Base-by-base conservation (phyloP, 441 rosid genomes). In the Corymbia calophylla region DNA sequence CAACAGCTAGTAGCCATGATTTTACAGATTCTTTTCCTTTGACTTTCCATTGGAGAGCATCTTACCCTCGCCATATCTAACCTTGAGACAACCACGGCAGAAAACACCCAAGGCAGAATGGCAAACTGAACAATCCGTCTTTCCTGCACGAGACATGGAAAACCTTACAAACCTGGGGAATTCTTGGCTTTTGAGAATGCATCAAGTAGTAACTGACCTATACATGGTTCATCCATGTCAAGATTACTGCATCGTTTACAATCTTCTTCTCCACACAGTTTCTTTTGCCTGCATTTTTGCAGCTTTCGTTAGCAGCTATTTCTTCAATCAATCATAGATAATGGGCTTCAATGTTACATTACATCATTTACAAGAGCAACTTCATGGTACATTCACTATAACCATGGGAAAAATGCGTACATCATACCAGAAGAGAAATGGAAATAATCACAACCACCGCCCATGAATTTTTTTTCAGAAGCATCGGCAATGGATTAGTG, bases 41-140 rank as follows among this genome's bases (percentile, higher is more conserved):
- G 8, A 77, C 51, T 77, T 77, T 77, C 51, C 84, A 44, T 18
- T 23, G 84, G 35, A 87, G 73, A 51, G 86, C 49, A 64, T 47
- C 89, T 90, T 88, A 93, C 95, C 95, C 93, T 93, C 95, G 31
- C 93, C 95, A 90, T 94, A 94, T 56, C 94, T 90, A 66, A 94
- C 91, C 73, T 88, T 88, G 88, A 94, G 94, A 90, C 95, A 94
- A 80, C 89, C 94, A 25, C 94, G 91, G 53, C 94, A 94, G 17
- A 91, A 49, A 88, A 93, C 94, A 53, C 94, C 95, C 17, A 31
- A 53, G 85, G 89, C 62, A 53, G 95, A 93, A 85, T 92, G 94
- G 86, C 95, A 94, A 66, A 90, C 88, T 47, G 93, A 93, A 73
- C 95, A 94, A 55, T 94, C 94, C 4, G 93, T 94, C 91, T 93